phyloP scores from a whole-genome alignment of 2,329 filamentous ascomycete species.

The Aspergillus terreus region DNA sequence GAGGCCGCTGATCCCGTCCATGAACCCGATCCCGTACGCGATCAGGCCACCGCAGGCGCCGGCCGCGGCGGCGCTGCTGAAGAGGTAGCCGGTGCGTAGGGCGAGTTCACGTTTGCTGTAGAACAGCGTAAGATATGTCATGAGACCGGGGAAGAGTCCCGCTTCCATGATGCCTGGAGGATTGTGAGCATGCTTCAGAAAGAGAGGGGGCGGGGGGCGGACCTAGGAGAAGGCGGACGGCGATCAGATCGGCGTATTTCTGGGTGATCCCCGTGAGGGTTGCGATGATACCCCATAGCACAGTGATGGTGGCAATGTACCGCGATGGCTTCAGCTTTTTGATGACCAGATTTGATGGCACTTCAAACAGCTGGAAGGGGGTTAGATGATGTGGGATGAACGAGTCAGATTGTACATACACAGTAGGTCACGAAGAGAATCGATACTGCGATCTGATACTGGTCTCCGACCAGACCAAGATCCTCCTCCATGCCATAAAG shows the following conservation, averaged over 20 bases:
- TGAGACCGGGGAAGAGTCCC: constrained; percentile 64
- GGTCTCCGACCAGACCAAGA: constrained; percentile 56
- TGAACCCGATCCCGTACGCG: constrained; percentile 68
- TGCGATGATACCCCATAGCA: constrained; percentile 53
- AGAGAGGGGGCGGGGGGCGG: not conserved
- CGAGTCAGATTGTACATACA: constrained; percentile 28
- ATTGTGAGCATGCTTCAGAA: not conserved
- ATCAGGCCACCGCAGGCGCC: constrained; percentile 70
- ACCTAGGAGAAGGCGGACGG: constrained; percentile 61
- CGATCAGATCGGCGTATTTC: constrained; percentile 63
- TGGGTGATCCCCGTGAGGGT: constrained; percentile 61
- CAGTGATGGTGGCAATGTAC: constrained; percentile 56
- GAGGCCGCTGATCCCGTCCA: constrained; percentile 64
- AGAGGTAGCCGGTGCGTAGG: constrained; percentile 68
- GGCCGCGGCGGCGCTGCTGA: constrained; percentile 61
- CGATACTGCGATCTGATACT: constrained; percentile 67
- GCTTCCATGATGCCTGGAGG: constrained; percentile 60
- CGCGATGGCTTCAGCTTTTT: constrained; percentile 60
- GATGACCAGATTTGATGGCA: constrained; percentile 62
- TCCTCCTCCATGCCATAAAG: constrained; percentile 63
- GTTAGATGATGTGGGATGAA: constrained; percentile 6
- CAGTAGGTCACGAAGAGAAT: constrained; percentile 65
- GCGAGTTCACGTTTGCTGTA: constrained; percentile 72
- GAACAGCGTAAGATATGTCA: constrained; percentile 71
- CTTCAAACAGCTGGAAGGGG: constrained; percentile 49